A percentile compares a stretch with the other conserved stretches of the same genome.
Conservation (phyloP, 495 filamentous ascomycete genomes). For the Podospora bellae-mahoneyi region DNA sequence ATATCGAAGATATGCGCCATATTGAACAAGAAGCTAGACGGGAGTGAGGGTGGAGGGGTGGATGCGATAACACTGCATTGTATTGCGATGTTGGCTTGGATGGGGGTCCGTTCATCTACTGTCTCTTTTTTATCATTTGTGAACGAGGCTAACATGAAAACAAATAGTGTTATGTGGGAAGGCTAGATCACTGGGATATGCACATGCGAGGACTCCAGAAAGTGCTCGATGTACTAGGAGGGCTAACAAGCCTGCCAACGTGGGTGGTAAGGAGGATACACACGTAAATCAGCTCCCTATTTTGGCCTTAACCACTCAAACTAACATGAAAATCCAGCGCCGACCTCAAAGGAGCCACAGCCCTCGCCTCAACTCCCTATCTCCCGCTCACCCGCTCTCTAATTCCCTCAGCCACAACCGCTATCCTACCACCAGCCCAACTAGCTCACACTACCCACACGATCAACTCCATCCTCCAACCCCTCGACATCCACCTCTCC, state of each 20-base stretch:
- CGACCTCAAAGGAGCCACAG: constrained; percentile 30
- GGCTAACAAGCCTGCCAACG: constrained; percentile 19
- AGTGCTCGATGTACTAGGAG: constrained; percentile 27
- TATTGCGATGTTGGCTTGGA: constrained; percentile 28
- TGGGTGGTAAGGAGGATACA: constrained; percentile 24
- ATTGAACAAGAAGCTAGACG: constrained; percentile 28
- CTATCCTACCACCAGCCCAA: not conserved
- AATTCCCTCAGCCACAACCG: constrained; percentile 1
- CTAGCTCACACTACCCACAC: not conserved
- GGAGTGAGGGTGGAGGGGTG: constrained; percentile 14
- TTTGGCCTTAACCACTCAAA: not conserved
- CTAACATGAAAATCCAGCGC: constrained; percentile 16
- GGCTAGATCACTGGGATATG: constrained; percentile 33
- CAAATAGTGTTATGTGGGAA: constrained; percentile 28
- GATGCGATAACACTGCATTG: constrained; percentile 28
- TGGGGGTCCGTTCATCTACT: constrained; percentile 18
- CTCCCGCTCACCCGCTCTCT: constrained; percentile 19
- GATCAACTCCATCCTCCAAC: constrained; percentile 19
- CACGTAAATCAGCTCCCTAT: constrained; percentile 21
- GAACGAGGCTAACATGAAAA: not conserved
- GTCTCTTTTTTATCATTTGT: constrained; percentile 8
- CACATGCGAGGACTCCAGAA: constrained; percentile 33
- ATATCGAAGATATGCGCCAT: constrained; percentile 32
- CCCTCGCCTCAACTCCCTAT: constrained; percentile 26
- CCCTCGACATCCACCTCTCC: constrained; percentile 15